Evolutionary conservation across 2,329 filamentous ascomycete genomes (phyloP), one percentile per base, ranked within the genome.

Genomic region (Capronia coronata): DNA sequence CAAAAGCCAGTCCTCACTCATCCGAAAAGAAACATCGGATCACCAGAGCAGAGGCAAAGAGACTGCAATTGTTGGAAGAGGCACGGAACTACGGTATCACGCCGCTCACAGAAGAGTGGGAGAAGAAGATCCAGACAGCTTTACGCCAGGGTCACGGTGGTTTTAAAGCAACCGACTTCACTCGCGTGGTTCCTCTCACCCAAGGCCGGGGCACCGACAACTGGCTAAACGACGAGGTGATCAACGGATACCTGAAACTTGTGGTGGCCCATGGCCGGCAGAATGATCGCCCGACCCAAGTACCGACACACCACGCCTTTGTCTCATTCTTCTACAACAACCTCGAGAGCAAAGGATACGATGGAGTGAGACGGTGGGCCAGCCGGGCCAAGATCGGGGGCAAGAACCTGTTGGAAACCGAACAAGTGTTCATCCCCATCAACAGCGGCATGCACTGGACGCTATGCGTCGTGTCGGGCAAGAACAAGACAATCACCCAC

Each of bases 401-500:
- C 4, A 61, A 66, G 37, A 56, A 55, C 32, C 61, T 75, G n/a
- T 58, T 75, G 32, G 59, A 70, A 32, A 68, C 72, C 16, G 68
- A 75, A 44, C 68, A 64, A 1, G 65, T 75, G 16, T 74, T 73
- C 53, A 65, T 75, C 14, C 73, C 73, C 0, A 67, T 75, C 25
- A 71, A 75, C 52, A 61, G 71, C 45, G 61, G 59, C 16, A 53
- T 58, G n/a, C 73, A 75, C 54, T 75, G 73, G 73, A 75, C 72
- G 3, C 59, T 75, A 10, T 62, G 71, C 43, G 68, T 74, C 19
- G 63, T 75, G 27, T 68, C 65, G n/a, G 72, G 72, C 5, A 51
- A 52, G 11, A 63, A 63, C 35, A 65, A 65, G 34, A 68, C 66
- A 1, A 71, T 75, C 46, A 71, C 74, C 46, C 67, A 75, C 54